These are phyloP conservation scores for Camellia lanceoleosa DNA, from an alignment of 148 eudicot genomes.

Conservation along the genomic window DNA sequence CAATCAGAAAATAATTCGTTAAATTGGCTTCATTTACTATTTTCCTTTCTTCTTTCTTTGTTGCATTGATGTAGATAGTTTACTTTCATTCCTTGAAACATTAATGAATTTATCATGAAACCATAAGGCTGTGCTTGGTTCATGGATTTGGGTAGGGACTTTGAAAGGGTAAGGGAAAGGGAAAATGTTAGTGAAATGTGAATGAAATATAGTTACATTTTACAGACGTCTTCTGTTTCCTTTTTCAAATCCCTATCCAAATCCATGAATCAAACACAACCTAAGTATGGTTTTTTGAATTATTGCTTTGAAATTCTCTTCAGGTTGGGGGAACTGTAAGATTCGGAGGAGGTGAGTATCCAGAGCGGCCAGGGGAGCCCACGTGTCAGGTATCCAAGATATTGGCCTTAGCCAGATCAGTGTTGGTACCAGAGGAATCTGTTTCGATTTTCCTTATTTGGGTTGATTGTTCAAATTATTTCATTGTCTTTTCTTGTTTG, in stretches of 20 bases:
- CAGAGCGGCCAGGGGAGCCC: constrained; percentile 77
- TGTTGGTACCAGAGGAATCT: background rate
- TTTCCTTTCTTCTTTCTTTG: background rate
- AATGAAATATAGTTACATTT: too few species aligned
- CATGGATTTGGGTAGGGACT: too few species aligned
- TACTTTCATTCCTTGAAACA: background rate
- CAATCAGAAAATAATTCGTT: background rate
- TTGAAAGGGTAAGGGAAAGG: too few species aligned
- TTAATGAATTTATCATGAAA: background rate
- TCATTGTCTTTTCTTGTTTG: constrained; percentile 28
- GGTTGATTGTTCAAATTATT: constrained; percentile 7
- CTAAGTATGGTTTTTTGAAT: background rate
- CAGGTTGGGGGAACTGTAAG: constrained; percentile 56
- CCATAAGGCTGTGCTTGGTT: too few species aligned
- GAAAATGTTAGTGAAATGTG: too few species aligned
- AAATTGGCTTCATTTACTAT: background rate
- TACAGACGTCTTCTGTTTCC: too few species aligned
- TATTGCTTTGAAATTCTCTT: constrained; percentile 4
- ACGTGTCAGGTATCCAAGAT: constrained; percentile 62
- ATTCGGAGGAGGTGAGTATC: constrained; percentile 57
- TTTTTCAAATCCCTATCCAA: too few species aligned
- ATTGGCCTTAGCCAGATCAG: background rate
- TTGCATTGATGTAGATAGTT: too few species aligned
- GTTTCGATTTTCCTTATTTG: background rate
- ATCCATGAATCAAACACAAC: too few species aligned